Conservation (phyloP, 257 asterid species). For the Verbascum thapsus region DNA sequence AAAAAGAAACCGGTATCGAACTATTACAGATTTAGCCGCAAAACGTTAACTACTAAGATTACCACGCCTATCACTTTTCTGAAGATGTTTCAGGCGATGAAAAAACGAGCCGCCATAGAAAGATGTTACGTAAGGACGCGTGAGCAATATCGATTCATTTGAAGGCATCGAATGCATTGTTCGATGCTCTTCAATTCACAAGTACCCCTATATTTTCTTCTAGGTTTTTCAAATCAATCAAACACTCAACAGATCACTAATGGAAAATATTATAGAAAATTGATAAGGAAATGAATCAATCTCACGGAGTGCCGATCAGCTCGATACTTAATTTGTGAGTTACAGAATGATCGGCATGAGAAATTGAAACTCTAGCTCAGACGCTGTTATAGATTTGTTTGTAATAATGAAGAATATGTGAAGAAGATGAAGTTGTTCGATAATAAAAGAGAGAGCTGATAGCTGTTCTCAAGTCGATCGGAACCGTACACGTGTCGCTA, state of each 20-base stretch:
- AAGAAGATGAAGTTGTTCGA: neutral
- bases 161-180: slow-evolving; percentile 72
- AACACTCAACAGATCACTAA: neutral
- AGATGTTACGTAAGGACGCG: slow-evolving; percentile 46
- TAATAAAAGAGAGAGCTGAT: neutral
- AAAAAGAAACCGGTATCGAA: slow-evolving; percentile 10
- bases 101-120: slow-evolving; percentile 58
- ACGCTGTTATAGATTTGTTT: neutral
- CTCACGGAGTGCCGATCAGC: neutral
- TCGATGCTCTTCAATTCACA: slow-evolving; percentile 62
- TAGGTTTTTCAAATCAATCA: slow-evolving; percentile 2
- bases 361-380: neutral
- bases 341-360: slow-evolving; percentile 9
- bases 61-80: slow-evolving; percentile 63
- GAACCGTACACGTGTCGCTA: slow-evolving; percentile 11
- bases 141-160: slow-evolving; percentile 30
- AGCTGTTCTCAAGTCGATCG: neutral
- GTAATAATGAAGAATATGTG: neutral
- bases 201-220: slow-evolving; percentile 3
- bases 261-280: neutral
- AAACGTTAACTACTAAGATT: slow-evolving; percentile 50
- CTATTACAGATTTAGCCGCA: slow-evolving; percentile 1
- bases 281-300: neutral
- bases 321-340: neutral
- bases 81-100: slow-evolving; percentile 65